These are phyloP conservation scores for Solanum pennellii DNA, from an alignment of 257 asterid species.

Conservation along the genomic window DNA sequence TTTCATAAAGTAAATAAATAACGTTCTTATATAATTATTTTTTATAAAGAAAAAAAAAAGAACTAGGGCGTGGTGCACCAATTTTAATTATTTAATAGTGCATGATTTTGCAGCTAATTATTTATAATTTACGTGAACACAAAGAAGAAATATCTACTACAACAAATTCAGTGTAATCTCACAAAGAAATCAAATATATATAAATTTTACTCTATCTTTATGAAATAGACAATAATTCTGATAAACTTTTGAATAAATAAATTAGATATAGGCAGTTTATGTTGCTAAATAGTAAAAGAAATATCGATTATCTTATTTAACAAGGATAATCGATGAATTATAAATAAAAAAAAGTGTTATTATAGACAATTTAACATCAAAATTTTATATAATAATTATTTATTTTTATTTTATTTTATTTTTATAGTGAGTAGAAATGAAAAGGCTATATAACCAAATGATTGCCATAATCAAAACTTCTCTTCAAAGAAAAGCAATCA, in stretches of 20 bases:
- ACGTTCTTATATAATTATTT: not conserved
- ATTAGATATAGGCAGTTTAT: no score
- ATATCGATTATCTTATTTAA: not conserved
- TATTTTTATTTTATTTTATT: not conserved
- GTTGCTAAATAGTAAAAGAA: no score
- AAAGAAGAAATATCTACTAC: not conserved
- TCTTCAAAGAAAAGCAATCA: slow-evolving; percentile 30
- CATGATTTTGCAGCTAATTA: not conserved
- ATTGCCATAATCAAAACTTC: slow-evolving; percentile 3
- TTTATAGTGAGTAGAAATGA: not conserved
- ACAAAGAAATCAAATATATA: not conserved
- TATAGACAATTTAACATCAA: not conserved
- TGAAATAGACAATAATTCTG: not conserved
- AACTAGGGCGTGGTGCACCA: not conserved
- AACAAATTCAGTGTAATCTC: no score
- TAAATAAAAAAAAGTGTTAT: not conserved
- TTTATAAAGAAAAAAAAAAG: not conserved
- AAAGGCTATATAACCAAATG: not conserved
- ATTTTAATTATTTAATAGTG: not conserved
- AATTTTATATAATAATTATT: not conserved
- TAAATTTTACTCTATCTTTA: not conserved
- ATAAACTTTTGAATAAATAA: no score
- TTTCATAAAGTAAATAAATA: not conserved
- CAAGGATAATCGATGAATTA: not conserved
- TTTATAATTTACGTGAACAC: not conserved